Conservation (phyloP, 2,329 filamentous ascomycete species). For the Phyllosticta citribraziliensis region DNA sequence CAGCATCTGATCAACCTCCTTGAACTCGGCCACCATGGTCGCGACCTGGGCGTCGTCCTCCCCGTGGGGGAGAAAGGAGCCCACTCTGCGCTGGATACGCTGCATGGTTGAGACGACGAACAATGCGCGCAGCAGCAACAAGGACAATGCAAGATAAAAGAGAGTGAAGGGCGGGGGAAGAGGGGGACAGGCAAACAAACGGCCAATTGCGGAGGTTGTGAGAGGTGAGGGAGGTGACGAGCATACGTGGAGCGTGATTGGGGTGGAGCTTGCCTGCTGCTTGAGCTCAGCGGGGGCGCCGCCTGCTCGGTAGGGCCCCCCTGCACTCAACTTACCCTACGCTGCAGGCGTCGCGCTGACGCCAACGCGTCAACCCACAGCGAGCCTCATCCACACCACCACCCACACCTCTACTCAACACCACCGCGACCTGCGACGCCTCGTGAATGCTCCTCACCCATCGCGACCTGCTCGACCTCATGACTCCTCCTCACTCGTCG, state of each 20-base stretch:
- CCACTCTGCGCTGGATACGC: constrained; percentile 64
- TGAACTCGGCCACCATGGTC: constrained; percentile 66
- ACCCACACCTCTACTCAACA: no score
- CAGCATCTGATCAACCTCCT: constrained; percentile 67
- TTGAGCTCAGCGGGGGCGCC: not conserved
- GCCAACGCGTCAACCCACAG: not conserved
- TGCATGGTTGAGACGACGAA: constrained; percentile 44
- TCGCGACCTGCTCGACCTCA: no score
- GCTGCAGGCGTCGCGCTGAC: not conserved
- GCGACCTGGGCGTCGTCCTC: constrained; percentile 70
- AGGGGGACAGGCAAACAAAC: not conserved
- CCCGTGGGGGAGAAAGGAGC: constrained; percentile 58
- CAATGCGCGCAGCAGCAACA: not conserved
- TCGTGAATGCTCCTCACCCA: no score
- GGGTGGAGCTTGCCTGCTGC: constrained; percentile 3
- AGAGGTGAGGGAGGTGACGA: constrained; percentile 3
- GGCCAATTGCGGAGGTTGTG: not conserved
- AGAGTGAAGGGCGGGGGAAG: not conserved
- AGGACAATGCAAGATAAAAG: not conserved
- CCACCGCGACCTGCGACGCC: no score
- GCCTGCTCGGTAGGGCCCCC: not conserved
- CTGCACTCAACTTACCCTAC: no score
- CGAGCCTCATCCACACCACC: constrained; percentile 9
- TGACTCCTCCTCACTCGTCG: no score
- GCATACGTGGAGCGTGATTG: not conserved